A percentile compares a stretch with the other conserved stretches of the same genome.
phyloP scores from a whole-genome alignment of 176 grass and related monocot genomes.

The Zoysia pacifica region DNA sequence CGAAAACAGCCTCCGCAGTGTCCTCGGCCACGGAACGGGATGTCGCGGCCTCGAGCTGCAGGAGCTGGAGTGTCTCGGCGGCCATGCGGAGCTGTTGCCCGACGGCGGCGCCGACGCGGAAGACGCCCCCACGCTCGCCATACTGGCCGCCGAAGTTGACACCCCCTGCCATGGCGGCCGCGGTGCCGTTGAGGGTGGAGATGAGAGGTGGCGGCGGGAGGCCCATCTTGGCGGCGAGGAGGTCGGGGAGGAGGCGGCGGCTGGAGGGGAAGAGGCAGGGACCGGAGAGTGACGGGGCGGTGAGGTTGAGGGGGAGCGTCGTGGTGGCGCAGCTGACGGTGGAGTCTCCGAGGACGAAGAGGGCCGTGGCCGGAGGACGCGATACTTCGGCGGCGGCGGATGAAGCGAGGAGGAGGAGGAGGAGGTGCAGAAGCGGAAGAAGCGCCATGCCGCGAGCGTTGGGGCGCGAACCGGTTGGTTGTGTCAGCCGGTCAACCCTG shows the following conservation, averaged over 20 bases:
- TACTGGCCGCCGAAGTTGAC: conserved; percentile 59
- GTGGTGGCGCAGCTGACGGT: conserved; percentile 54
- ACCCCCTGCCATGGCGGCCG: conserved; percentile 25
- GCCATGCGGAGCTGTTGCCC: conserved; percentile 65
- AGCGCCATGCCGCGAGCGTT: too few species aligned
- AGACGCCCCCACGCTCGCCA: conserved; percentile 22
- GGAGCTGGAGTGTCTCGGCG: conserved; percentile 63
- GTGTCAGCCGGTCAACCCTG: too few species aligned
- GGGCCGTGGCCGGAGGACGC: too few species aligned
- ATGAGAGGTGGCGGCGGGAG: conserved; percentile 45
- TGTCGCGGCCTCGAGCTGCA: conserved; percentile 46
- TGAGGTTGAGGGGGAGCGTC: conserved; percentile 33
- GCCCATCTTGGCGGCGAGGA: conserved; percentile 58
- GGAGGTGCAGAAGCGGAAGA: too few species aligned
- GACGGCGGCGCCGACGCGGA: conserved; percentile 50
- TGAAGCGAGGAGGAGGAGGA: too few species aligned
- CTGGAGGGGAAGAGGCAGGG: conserved; percentile 34
- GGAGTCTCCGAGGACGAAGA: conserved; percentile 68
- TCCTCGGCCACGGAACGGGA: background rate
- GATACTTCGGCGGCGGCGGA: too few species aligned
- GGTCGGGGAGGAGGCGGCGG: conserved; percentile 53
- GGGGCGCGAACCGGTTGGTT: too few species aligned
- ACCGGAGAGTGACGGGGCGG: conserved; percentile 19
- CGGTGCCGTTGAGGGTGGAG: conserved; percentile 42
- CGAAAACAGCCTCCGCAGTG: conserved; percentile 46